A percentile compares a stretch with the other conserved stretches of the same genome.
Conservation (phyloP, 2,329 filamentous ascomycete genomes). For the Botrytis galanthina region DNA sequence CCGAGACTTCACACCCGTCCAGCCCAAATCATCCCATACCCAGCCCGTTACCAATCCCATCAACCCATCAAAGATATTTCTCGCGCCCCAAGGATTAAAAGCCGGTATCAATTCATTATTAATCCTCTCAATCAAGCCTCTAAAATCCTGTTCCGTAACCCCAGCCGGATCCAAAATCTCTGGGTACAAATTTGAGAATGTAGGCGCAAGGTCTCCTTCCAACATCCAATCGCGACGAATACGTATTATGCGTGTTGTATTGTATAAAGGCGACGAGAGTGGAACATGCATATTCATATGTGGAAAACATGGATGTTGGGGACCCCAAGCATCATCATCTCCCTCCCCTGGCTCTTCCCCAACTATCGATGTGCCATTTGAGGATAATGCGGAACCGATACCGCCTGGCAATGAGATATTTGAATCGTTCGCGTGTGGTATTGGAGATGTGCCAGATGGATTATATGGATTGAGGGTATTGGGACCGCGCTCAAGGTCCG, state of each 20-base stretch:
- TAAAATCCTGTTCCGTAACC: conserved; percentile 82
- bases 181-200: conserved; percentile 92
- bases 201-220: conserved; percentile 83
- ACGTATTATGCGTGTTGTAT: conserved; percentile 82
- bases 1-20: conserved; percentile 71
- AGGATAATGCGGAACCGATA: conserved; percentile 36
- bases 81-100: conserved; percentile 73
- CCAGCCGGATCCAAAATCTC: conserved; percentile 88
- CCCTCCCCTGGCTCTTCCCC: conserved; percentile 43
- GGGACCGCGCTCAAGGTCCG: conserved; percentile 37
- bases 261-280: conserved; percentile 68
- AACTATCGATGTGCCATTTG: conserved; percentile 38
- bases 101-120: conserved; percentile 74
- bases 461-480: conserved; percentile 30
- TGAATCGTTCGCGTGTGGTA: conserved; percentile 24
- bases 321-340: conserved; percentile 79
- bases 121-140: conserved; percentile 74
- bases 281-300: conserved; percentile 92
- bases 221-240: conserved; percentile 90
- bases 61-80: conserved; percentile 77
- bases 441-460: conserved; percentile 28
- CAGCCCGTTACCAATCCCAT: conserved; percentile 84
- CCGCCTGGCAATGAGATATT: conserved; percentile 33
- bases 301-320: conserved; percentile 89
- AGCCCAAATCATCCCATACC: conserved; percentile 88